phyloP scores from a whole-genome alignment of 345 rosid genomes.

The Carallia brachiata region DNA sequence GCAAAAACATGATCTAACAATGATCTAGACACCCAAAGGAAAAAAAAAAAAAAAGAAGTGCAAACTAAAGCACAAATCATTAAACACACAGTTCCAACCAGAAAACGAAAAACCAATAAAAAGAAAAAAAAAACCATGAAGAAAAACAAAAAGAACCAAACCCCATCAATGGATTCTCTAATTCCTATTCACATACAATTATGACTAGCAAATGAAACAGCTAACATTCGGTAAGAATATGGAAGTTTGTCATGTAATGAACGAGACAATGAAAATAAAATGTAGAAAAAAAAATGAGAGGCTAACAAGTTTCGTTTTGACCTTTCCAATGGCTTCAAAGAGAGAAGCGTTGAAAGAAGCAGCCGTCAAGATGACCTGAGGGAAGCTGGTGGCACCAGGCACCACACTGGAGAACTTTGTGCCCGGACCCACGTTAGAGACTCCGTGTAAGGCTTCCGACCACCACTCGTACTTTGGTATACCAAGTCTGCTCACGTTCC shows the following conservation, averaged over 20 bases:
- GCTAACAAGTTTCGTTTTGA: slow-evolving; percentile 6
- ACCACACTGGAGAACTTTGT: slow-evolving; percentile 55
- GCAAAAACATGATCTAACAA: too few relatives aligned
- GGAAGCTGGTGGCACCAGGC: slow-evolving; percentile 95
- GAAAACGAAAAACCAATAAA: too few relatives aligned
- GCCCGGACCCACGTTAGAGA: slow-evolving; percentile 77
- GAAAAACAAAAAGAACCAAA: too few relatives aligned
- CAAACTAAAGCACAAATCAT: too few relatives aligned
- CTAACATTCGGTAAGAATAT: background rate
- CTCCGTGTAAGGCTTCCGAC: slow-evolving; percentile 97
- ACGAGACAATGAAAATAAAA: too few relatives aligned
- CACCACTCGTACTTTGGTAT: slow-evolving; percentile 91
- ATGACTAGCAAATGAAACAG: too few relatives aligned
- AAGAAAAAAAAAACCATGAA: too few relatives aligned
- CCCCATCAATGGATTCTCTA: too few relatives aligned
- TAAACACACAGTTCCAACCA: too few relatives aligned
- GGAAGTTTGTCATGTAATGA: background rate
- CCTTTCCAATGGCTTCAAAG: slow-evolving; percentile 88
- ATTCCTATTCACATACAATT: too few relatives aligned
- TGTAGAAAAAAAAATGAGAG: background rate
- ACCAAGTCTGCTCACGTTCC: slow-evolving; percentile 66
- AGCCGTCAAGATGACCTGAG: slow-evolving; percentile 87
- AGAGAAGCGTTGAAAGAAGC: slow-evolving; percentile 86
- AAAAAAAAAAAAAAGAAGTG: too few relatives aligned
- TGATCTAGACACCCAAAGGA: too few relatives aligned